Conservation (phyloP, 345 rosid genomes). For the Rhodamnia rubescens region DNA sequence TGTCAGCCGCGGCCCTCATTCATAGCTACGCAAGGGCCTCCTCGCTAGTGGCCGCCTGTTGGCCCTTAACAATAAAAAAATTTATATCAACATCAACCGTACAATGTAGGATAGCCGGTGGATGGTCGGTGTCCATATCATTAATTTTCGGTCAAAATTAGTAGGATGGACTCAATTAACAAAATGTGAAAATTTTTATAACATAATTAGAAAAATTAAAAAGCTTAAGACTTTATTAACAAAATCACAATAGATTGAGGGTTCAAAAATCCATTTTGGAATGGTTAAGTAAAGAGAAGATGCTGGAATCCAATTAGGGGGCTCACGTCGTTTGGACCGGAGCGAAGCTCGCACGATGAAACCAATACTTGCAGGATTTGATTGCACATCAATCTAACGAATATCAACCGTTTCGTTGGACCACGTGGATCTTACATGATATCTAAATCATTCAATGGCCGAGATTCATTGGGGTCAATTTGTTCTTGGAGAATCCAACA, state of each 20-base stretch:
- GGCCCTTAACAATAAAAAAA: no score
- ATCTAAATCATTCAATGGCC: not conserved
- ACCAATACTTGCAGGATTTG: not conserved
- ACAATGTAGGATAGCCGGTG: rapidly evolving
- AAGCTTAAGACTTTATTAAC: no score
- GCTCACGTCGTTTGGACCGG: not conserved
- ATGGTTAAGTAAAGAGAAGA: not conserved
- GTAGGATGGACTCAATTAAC: rapidly evolving
- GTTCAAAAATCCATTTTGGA: not conserved
- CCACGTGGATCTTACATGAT: not conserved
- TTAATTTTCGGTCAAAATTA: no score
- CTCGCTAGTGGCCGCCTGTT: no score
- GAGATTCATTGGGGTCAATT: not conserved
- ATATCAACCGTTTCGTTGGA: not conserved
- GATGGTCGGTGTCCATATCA: no score
- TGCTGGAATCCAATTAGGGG: not conserved
- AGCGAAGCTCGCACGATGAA: not conserved
- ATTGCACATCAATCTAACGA: not conserved
- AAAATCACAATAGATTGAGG: no score
- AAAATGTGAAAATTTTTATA: no score
- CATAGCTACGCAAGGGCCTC: no score
- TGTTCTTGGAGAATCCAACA: not conserved
- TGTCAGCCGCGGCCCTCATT: no score
- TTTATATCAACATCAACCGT: rapidly evolving
- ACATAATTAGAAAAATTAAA: no score